Evolutionary conservation across 2,329 filamentous ascomycete genomes (phyloP), one percentile per base, ranked within the genome.

Genomic region (Colletotrichum euphorbiae): DNA sequence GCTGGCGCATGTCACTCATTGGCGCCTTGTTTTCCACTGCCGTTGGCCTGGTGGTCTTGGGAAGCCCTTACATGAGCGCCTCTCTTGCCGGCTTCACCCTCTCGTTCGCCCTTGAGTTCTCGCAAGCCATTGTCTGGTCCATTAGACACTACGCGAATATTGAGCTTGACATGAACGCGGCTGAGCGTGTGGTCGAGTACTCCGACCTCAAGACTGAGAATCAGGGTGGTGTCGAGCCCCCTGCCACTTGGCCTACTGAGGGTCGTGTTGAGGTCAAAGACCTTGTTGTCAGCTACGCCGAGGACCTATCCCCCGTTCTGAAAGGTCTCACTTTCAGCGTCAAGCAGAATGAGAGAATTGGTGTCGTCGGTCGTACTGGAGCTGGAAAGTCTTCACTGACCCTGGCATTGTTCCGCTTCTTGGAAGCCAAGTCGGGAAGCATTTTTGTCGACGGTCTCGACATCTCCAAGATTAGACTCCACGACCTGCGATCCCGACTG

Each of bases 331-430:
- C 83, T 2, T 94, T 95, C 77, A 80, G 79, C 13, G 85, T 93
- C 12, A 83, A 88, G 45, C 83, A 86, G 62, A 91, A 90, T 70
- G 88, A 94, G 78, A 83, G 92, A 13, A 80, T 94, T 15, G 91
- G 91, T n/a, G 89, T 94, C 3, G 89, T 94, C 4, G 92, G 92
- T 11, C 87, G 92, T 15, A 94, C 92, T 0, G 92, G 92, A 3
- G 91, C 91, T 0, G 92, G 92, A 64, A 94, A 94, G 78, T 93
- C 90, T 0, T 92, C 90, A 0, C 79, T 94, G 21, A 93, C 92
- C 0, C 82, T 94, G 1, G 91, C 92, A 0, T 81, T 94, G 0
- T 94, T 94, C 84, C 89, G 92, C 19, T 93, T 94, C 81, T 80
- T 94, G 12, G 91, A 93, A 75, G 87, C 90, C 0, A 80, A 84